Evolutionary conservation across 192 early-diverging fungal species (phyloP), one percentile per base, ranked within the genome.

Genomic region (Phycomyces nitens): DNA sequence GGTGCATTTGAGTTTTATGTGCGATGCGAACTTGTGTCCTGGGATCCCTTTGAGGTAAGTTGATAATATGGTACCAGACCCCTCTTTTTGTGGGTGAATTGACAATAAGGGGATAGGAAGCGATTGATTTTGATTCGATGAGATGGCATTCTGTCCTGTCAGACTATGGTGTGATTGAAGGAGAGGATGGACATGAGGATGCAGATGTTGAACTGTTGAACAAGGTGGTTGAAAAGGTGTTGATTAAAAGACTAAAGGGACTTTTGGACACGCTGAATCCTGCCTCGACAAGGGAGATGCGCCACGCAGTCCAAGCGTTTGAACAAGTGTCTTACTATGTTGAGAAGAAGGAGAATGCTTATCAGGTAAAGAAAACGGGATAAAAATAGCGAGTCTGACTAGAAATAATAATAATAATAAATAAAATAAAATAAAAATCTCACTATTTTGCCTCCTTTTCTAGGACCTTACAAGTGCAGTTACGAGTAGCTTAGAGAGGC

Each of bases 1-100:
- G 64, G 72, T 7, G 83, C 80, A 8, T 85, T 85, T 75, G 81
- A 82, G 43, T 78, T 85, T 49, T 82, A 75, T 56, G 59, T 85
- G 8, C 75, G 83, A n/a, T 70, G 72, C 26, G 79, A 85, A 56
- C 62, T 80, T 6, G 66, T 82, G 18, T 60, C 76, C 0, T 85
- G 81, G 77, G 72, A 82, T 63, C 77, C 83, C 7, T 75, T 82
- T 29, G 56, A 64, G 42, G 78, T 77, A 58, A 58, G 58, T 49
- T 40, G 3, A 18, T 60, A 44, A 56, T 16, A 23, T 2, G 12
- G n/a, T 15, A 56, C 5, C 27, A 44, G 24, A 10, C 21, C 2
- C 26, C 20, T n/a, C n/a, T 58, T 51, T 54, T 53, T n/a, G 5
- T 40, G 5, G 47, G 5, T 43, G 44, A 18, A 47, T 18, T 47